Conservation (phyloP, 306 rosid genomes). For the Cicer pinnatifidum region DNA sequence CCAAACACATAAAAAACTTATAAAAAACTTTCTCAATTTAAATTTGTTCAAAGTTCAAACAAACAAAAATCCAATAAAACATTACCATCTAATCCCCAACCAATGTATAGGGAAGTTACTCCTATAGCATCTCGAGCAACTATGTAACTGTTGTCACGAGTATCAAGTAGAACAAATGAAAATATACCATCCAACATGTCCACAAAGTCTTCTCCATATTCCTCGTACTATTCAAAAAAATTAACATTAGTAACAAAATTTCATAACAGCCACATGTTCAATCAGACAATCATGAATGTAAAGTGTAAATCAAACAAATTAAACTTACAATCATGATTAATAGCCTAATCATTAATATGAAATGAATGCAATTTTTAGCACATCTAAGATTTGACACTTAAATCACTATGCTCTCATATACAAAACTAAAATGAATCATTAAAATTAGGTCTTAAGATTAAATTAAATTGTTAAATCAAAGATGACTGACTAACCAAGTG, state of each 20-base stretch:
- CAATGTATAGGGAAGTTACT: slow-evolving; percentile 89
- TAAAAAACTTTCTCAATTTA: background rate
- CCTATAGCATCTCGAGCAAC: slow-evolving; percentile 98
- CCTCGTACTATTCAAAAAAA: slow-evolving; percentile 69
- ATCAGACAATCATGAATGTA: background rate
- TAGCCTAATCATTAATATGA: too few species aligned
- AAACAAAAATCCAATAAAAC: background rate
- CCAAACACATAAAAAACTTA: slow-evolving; percentile 5
- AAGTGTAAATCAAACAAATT: background rate
- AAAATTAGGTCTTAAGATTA: background rate
- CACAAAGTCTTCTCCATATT: slow-evolving; percentile 78
- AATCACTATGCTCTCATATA: too few species aligned
- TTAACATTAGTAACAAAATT: slow-evolving; percentile 26
- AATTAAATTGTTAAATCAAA: background rate
- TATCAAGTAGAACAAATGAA: slow-evolving; percentile 87
- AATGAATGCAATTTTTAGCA: too few species aligned
- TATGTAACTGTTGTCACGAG: slow-evolving; percentile 89
- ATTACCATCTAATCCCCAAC: slow-evolving; percentile 96
- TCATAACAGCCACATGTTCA: background rate
- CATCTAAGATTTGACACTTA: too few species aligned
- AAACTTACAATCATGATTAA: background rate
- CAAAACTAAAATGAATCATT: too few species aligned
- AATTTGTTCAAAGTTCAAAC: slow-evolving; percentile 20
- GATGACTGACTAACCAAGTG: slow-evolving; percentile 67
- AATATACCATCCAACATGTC: slow-evolving; percentile 94